Evolutionary conservation across 2,329 filamentous ascomycete genomes (phyloP).

Genomic region (Pseudogymnoascus sp.): DNA sequence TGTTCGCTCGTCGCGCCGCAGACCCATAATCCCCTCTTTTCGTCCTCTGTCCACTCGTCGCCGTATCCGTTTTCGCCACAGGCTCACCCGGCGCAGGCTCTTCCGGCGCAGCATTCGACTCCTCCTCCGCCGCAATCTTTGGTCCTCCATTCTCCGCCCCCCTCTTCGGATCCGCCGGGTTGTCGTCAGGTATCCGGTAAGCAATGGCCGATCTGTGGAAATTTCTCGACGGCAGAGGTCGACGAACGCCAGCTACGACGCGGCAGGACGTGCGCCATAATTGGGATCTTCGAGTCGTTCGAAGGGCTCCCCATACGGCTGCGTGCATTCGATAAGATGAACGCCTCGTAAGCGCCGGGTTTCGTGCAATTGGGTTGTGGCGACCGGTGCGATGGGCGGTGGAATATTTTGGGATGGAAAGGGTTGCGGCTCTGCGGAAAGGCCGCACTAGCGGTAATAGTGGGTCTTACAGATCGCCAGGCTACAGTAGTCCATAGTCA

Average conservation of each 20-base stretch:
- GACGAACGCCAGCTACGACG: slow-evolving; percentile 23
- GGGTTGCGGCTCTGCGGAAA: slow-evolving; percentile 9
- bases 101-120: slow-evolving; percentile 13
- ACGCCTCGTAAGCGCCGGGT: slow-evolving; percentile 22
- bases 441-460: not conserved
- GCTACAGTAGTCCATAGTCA: not conserved
- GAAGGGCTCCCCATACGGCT: slow-evolving; percentile 22
- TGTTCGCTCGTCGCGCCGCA: slow-evolving; percentile 17
- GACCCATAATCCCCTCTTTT: slow-evolving; percentile 14
- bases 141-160: slow-evolving; percentile 13
- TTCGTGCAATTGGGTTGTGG: slow-evolving; percentile 7
- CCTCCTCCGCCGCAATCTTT: slow-evolving; percentile 18
- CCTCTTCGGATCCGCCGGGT: slow-evolving; percentile 8
- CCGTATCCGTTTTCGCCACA: slow-evolving; percentile 11
- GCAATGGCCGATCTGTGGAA: slow-evolving; percentile 24
- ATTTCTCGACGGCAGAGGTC: slow-evolving; percentile 20
- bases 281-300: slow-evolving; percentile 22
- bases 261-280: slow-evolving; percentile 24
- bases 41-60: slow-evolving; percentile 13
- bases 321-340: slow-evolving; percentile 26
- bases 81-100: slow-evolving; percentile 11
- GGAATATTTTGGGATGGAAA: slow-evolving; percentile 3
- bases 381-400: not conserved
- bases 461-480: not conserved
- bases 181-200: slow-evolving; percentile 19